Base-by-base conservation (phyloP, 345 rosid species). In the Acer saccharum region DNA sequence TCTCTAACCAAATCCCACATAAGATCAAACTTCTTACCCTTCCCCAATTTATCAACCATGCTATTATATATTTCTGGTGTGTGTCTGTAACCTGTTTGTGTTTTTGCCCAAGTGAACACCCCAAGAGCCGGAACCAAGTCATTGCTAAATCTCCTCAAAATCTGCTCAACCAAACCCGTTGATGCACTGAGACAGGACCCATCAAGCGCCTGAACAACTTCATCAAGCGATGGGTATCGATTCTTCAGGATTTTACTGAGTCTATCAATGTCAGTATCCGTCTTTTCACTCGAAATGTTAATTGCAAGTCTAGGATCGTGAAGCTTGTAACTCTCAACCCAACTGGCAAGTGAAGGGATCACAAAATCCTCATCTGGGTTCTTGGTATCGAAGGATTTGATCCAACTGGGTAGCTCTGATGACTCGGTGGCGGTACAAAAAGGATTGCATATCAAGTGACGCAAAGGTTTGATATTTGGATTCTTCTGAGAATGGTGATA, bases 61-160 rank as follows among this genome's bases (percentile, higher is more conserved):
- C 81, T 46, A 76, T 91, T 80, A 61, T 83, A 93, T 18, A 74
- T 17, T 65, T 80, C 86, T 1, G 86, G 80, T 2, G 92, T 61
- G 84, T 87, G 95, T 84, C 1, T 76, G 81, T 83, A 87, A 84
- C 88, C 91, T 81, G 91, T 75, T 88, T 88, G 94, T 54, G 84
- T 58, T 81, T 92, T 88, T 82, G 97, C 96, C 98, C 98, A 93
- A 67, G 35, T 78, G 97, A 95, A 95, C 67, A 87, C 68, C 52
- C 92, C 97, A 52, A 84, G 85, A 11, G 93, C 88, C 17, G 87
- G 78, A 23, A 82, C 74, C 98, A 92, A 92, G 1, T 85, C 88
- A 63, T 82, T 85, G 76, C 90, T 83, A 74, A 90, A 95, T 63
- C 94, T 86, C 74, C 81, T 90, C 86, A 93, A 71, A 57, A 90